Base-by-base conservation (phyloP, 2,329 filamentous ascomycete genomes). In the Penicillium sp. region DNA sequence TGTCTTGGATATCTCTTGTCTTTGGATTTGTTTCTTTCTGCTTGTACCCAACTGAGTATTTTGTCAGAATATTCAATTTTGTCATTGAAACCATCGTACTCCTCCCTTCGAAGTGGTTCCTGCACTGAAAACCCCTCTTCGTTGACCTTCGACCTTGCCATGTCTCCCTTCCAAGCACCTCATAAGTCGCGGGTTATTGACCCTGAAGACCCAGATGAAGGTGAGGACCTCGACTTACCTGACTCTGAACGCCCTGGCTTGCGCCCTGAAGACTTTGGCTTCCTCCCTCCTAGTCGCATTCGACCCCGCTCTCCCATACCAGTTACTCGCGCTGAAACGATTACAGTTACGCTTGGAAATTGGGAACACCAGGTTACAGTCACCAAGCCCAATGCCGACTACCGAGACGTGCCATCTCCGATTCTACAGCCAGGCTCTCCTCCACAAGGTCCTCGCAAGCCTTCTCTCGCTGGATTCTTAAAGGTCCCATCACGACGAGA, bases 371-470 rank as follows among this genome's bases (percentile, higher is more conserved):
- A 51, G 14, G 52, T 47, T 24, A 45, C 11, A 16, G 49, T 52
- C 3, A 24, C 40, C 24, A 51, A 52, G 33, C 55, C 48, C 43
- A 52, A 57, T 26, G 33, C 26, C 14, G 56, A 58, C 23, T 58
- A 58, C 14, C 42, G 50, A 14, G 28, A 53, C 26, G 26, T 58
- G 8, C 51, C 56, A 5, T 38, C 26, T 7, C 56, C 56, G 1
- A 58, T 58, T 11, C 54, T 58, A 38, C 46, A 26, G 9, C 56
- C 56, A n/a, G 50, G 56, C 23, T 58, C 56, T 43, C 56, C 56
- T n/a, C 51, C 51, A n/a, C 56, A 54, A 11, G 46, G 50, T 14
- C 3, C 46, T 11, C 21, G 24, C 9, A 52, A 49, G 5, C 56
- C 56, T 16, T 58, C 56, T 35, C 45, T 58, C 2, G 30, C 23